Evolutionary conservation across 2,329 filamentous ascomycete species (phyloP).

Genomic region (Talaromyces sp.): DNA sequence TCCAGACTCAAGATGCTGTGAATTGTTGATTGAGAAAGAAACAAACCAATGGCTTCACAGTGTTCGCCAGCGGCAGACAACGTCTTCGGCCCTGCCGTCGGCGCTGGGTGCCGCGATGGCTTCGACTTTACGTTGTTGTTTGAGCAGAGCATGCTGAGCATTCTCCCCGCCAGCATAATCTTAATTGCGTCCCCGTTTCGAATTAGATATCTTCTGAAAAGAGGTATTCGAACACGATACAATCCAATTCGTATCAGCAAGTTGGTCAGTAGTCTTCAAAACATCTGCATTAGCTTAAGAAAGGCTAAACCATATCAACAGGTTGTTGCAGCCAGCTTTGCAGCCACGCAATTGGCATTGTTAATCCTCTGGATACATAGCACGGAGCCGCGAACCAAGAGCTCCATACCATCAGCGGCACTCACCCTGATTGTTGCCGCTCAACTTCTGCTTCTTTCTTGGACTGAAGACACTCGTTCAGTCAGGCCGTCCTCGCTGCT

Average conservation of each 20-base stretch:
- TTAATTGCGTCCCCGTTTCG: slow-evolving; percentile 5
- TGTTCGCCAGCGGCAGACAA: slow-evolving; percentile 21
- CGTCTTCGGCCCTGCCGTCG: slow-evolving; percentile 28
- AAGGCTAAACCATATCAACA: background rate
- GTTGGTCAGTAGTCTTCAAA: background rate
- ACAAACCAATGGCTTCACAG: background rate
- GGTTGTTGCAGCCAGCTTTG: background rate
- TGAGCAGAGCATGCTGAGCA: slow-evolving; percentile 27
- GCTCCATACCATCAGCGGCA: slow-evolving; percentile 6
- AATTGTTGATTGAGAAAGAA: background rate
- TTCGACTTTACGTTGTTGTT: slow-evolving; percentile 34
- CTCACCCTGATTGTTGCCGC: slow-evolving; percentile 12
- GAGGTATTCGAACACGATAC: background rate
- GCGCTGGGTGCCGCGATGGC: slow-evolving; percentile 23
- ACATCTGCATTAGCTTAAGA: too few relatives aligned
- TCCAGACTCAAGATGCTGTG: background rate
- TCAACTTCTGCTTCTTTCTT: slow-evolving; percentile 12
- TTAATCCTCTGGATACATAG: slow-evolving; percentile 13
- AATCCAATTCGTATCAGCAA: slow-evolving; percentile 5
- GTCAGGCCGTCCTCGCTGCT: slow-evolving; percentile 11
- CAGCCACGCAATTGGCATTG: slow-evolving; percentile 17
- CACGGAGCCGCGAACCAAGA: background rate
- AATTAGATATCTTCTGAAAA: background rate
- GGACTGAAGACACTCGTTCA: slow-evolving; percentile 13
- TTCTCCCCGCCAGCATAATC: slow-evolving; percentile 11